Evolutionary conservation across 768 basidiomycete species (phyloP).

Genomic region (Panaeolus papilionaceus): DNA sequence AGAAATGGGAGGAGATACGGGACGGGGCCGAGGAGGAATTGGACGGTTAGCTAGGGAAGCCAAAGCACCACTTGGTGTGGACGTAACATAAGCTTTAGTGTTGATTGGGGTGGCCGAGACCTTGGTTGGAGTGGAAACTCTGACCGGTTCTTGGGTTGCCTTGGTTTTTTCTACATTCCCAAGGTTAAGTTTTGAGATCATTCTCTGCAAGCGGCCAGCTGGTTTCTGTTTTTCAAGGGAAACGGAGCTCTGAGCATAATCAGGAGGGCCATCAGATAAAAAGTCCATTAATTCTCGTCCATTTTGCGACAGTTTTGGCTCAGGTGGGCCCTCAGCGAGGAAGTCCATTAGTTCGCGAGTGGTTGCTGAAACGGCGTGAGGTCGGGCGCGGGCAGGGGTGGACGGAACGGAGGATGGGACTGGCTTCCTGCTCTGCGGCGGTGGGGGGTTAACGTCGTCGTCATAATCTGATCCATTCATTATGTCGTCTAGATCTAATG

Average conservation of each 20-base stretch:
- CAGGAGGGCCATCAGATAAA: slow-evolving; percentile 62
- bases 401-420: slow-evolving; percentile 26
- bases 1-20: slow-evolving; percentile 55
- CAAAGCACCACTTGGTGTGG: slow-evolving; percentile 42
- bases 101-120: slow-evolving; percentile 28
- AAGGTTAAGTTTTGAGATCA: slow-evolving; percentile 81
- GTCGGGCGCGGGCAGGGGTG: slow-evolving; percentile 21
- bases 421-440: slow-evolving; percentile 27
- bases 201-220: slow-evolving; percentile 72
- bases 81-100: slow-evolving; percentile 31
- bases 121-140: slow-evolving; percentile 26
- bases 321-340: slow-evolving; percentile 60
- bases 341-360: slow-evolving; percentile 65
- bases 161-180: slow-evolving; percentile 47
- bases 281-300: slow-evolving; percentile 63
- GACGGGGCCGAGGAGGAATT: slow-evolving; percentile 62
- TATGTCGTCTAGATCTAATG: slow-evolving; percentile 76
- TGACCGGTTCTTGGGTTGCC: slow-evolving; percentile 24
- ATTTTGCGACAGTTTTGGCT: slow-evolving; percentile 47
- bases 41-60: slow-evolving; percentile 63
- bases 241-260: slow-evolving; percentile 37
- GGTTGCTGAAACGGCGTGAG: slow-evolving; percentile 43
- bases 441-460: slow-evolving; percentile 31
- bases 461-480: slow-evolving; percentile 77
- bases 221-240: slow-evolving; percentile 56